Conservation (phyloP, 202 grass and related monocot species). For the Schoenoplectus triqueter region DNA sequence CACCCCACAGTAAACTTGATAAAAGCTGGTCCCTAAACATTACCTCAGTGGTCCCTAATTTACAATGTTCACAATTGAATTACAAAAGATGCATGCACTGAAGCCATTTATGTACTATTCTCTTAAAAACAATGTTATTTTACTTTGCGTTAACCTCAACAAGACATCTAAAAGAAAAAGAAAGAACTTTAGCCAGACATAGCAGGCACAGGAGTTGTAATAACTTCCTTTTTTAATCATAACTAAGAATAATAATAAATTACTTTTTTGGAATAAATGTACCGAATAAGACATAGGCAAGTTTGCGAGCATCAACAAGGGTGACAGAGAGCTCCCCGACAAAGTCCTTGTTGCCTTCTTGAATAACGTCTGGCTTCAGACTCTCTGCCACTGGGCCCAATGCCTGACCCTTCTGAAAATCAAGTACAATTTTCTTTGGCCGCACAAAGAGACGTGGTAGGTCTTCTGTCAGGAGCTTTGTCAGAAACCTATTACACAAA, state of each 20-base stretch:
- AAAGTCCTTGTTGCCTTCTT: slow-evolving; percentile 87
- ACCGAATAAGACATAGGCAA: slow-evolving; percentile 89
- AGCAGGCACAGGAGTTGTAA: slow-evolving; percentile 19
- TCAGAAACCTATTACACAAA: slow-evolving; percentile 73
- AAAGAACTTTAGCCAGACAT: not conserved
- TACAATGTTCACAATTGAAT: not conserved
- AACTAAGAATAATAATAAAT: slow-evolving; percentile 1
- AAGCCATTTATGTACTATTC: not conserved
- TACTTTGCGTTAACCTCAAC: not conserved
- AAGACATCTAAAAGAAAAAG: not conserved
- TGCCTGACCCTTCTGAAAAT: slow-evolving; percentile 91
- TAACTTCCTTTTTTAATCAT: slow-evolving; percentile 1
- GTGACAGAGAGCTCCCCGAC: slow-evolving; percentile 94
- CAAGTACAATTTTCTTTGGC: slow-evolving; percentile 94
- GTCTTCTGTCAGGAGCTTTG: slow-evolving; percentile 91
- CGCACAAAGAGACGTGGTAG: slow-evolving; percentile 93
- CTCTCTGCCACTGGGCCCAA: slow-evolving; percentile 64
- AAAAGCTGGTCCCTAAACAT: slow-evolving; percentile 9
- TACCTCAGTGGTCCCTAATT: not conserved
- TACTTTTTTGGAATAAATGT: slow-evolving; percentile 15
- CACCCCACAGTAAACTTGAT: not conserved
- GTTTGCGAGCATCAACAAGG: slow-evolving; percentile 93
- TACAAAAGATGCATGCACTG: not conserved
- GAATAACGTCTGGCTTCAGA: slow-evolving; percentile 54
- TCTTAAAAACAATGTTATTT: not conserved